Conservation (phyloP, 768 basidiomycete genomes). For the Panaeolus papilionaceus region DNA sequence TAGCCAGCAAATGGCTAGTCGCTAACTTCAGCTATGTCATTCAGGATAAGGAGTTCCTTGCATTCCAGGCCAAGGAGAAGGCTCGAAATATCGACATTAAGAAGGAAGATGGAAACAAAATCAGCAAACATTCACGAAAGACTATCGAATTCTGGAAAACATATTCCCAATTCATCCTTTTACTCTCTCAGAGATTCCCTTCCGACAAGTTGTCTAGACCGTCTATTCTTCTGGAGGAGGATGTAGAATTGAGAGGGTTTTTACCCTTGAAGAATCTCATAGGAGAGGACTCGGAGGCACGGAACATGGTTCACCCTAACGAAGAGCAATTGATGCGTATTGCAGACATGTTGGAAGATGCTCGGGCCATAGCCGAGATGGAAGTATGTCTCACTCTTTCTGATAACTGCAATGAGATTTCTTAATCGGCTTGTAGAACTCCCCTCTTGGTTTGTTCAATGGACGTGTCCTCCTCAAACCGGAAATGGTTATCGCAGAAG, state of each 20-base stretch:
- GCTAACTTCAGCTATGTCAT: slow-evolving; percentile 74
- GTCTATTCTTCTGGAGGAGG: slow-evolving; percentile 80
- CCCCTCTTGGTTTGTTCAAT: slow-evolving; percentile 44
- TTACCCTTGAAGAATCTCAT: slow-evolving; percentile 76
- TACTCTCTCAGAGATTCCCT: slow-evolving; percentile 75
- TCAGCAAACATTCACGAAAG: slow-evolving; percentile 43
- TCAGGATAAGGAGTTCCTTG: slow-evolving; percentile 48
- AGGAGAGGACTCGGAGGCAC: slow-evolving; percentile 40
- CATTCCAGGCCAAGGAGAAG: slow-evolving; percentile 38
- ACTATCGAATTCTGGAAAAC: slow-evolving; percentile 71
- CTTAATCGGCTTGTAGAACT: slow-evolving; percentile 37
- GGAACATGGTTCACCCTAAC: slow-evolving; percentile 77
- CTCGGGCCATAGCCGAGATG: slow-evolving; percentile 58
- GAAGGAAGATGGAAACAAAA: slow-evolving; percentile 38
- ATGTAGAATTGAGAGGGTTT: slow-evolving; percentile 88
- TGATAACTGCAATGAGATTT: slow-evolving; percentile 14
- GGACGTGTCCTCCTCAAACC: slow-evolving; percentile 42
- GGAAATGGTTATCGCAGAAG: slow-evolving; percentile 33
- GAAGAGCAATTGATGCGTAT: slow-evolving; percentile 96
- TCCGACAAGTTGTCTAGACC: slow-evolving; percentile 60
- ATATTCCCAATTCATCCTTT: slow-evolving; percentile 69
- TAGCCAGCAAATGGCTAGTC: slow-evolving; percentile 89
- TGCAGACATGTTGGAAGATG: slow-evolving; percentile 81
- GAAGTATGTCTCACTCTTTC: slow-evolving; percentile 50
- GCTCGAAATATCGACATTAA: slow-evolving; percentile 33